phyloP scores from a whole-genome alignment of 257 asterid species.

The Capsicum baccatum region DNA sequence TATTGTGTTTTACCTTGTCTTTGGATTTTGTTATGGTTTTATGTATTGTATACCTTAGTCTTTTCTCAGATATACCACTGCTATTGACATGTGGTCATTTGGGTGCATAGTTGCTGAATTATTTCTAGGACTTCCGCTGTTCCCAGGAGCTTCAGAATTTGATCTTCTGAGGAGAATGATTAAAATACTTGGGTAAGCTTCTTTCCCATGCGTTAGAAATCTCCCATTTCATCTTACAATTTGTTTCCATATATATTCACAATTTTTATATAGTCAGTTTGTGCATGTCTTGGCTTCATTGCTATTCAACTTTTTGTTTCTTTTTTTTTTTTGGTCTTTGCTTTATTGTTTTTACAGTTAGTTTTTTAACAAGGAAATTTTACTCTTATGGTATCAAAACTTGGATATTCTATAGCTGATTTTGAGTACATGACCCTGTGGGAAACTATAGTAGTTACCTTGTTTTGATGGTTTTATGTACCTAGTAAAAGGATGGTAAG shows the following conservation, averaged over 20 bases:
- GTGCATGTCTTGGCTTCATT: constrained; percentile 2
- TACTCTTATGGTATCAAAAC: background rate
- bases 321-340: background rate
- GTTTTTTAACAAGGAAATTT: background rate
- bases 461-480: constrained; percentile 4
- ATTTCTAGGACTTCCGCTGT: constrained; percentile 91
- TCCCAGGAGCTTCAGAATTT: constrained; percentile 99
- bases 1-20: background rate
- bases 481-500: background rate
- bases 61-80: constrained; percentile 78
- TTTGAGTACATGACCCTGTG: background rate
- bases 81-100: constrained; percentile 99
- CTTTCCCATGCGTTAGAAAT: constrained; percentile 21
- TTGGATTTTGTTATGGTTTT: background rate
- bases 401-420: constrained; percentile 19
- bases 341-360: constrained; percentile 19
- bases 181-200: constrained; percentile 83
- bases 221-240: constrained; percentile 12
- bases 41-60: constrained; percentile 58
- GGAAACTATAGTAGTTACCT: constrained; percentile 14
- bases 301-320: background rate
- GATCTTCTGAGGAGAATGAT: constrained; percentile 97
- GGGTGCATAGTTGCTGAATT: constrained; percentile 99
- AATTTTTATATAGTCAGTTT: background rate
- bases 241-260: background rate